Evolutionary conservation across 352 stramenopile species (phyloP).

Genomic region (Phytophthora brassicae): DNA sequence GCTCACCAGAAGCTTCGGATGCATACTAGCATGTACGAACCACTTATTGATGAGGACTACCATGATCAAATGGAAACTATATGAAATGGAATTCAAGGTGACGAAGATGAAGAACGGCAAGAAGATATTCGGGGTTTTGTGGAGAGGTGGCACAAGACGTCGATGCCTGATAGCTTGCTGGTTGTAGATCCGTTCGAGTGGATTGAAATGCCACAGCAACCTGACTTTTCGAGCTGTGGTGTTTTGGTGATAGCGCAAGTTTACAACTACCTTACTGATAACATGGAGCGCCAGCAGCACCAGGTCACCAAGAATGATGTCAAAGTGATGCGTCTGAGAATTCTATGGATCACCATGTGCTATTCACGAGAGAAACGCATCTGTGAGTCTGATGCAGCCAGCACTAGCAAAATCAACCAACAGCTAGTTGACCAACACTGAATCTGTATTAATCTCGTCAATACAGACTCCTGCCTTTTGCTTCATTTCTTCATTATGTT

Average conservation of each 20-base stretch:
- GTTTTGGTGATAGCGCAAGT: constrained; percentile 6
- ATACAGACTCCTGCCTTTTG: background rate
- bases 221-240: constrained; percentile 1
- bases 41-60: constrained; percentile 7
- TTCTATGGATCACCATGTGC: constrained; percentile 7
- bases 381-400: background rate
- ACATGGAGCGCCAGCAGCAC: background rate
- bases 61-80: constrained; percentile 3
- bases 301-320: constrained; percentile 1
- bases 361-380: background rate
- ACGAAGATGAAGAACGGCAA: background rate
- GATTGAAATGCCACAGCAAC: background rate
- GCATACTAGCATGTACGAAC: constrained; percentile 10
- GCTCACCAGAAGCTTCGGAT: background rate
- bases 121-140: background rate
- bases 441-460: constrained; percentile 3
- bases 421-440: background rate
- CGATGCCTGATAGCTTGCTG: background rate
- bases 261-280: constrained; percentile 2
- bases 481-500: background rate
- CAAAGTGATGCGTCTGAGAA: constrained; percentile 1
- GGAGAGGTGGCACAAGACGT: background rate
- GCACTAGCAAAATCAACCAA: background rate
- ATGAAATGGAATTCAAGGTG: background rate
- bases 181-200: constrained; percentile 2